These are phyloP conservation scores for Rhytidhysteron rufulum DNA, from an alignment of 2,329 filamentous ascomycete genomes.

Conservation along the genomic window DNA sequence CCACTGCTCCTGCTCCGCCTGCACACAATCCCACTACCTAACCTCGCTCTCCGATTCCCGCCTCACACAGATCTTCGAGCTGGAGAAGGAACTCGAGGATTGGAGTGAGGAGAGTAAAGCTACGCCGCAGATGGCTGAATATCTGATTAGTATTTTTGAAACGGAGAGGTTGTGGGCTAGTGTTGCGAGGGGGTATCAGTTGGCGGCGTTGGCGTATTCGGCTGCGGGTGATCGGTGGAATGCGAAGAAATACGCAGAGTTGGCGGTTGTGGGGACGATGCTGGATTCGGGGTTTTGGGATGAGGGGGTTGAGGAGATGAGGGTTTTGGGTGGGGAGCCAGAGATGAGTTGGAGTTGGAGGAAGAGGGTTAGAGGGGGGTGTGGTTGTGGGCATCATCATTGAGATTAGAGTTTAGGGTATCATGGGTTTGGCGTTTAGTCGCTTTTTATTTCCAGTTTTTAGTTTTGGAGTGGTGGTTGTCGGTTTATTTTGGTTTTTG, in stretches of 20 bases:
- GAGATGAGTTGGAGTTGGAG: constrained; percentile 32
- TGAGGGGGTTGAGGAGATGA: constrained; percentile 23
- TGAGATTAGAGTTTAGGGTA: too few species aligned
- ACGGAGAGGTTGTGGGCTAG: constrained; percentile 36
- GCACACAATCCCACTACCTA: constrained; percentile 26
- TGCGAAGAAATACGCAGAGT: constrained; percentile 26
- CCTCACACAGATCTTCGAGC: constrained; percentile 27
- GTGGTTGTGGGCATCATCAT: background rate
- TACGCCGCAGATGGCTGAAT: constrained; percentile 30
- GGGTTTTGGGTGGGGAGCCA: constrained; percentile 21
- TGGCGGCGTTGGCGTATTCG: constrained; percentile 38
- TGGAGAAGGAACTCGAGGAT: constrained; percentile 25
- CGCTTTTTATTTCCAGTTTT: too few species aligned
- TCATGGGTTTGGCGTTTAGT: too few species aligned
- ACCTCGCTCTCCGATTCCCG: constrained; percentile 29
- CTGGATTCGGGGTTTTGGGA: constrained; percentile 30
- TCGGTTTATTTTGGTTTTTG: too few species aligned
- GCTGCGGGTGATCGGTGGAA: constrained; percentile 27
- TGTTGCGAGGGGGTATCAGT: constrained; percentile 35
- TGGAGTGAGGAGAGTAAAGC: constrained; percentile 21
- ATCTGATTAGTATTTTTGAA: constrained; percentile 33
- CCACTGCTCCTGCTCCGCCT: constrained; percentile 36
- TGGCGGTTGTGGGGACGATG: constrained; percentile 21
- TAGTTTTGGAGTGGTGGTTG: too few species aligned
- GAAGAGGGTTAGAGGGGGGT: constrained; percentile 16